phyloP scores from a whole-genome alignment of 2,329 filamentous ascomycete species.

The Penicillium janthinellum region DNA sequence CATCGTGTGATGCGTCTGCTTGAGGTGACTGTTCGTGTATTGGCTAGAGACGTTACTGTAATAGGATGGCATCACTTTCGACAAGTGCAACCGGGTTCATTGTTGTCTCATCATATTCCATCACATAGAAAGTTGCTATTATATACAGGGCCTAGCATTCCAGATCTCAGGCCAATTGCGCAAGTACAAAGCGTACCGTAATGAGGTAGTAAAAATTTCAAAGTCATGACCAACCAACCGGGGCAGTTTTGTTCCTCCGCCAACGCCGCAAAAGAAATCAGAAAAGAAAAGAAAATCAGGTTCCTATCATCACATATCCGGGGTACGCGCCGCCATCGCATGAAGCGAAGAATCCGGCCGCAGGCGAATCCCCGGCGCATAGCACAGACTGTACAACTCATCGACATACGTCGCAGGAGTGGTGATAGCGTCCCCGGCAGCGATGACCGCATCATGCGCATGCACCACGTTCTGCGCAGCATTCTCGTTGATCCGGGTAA shows the following conservation, averaged over 20 bases:
- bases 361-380: conserved; percentile 33
- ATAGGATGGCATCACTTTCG: background rate
- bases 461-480: conserved; percentile 18
- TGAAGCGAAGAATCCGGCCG: conserved; percentile 27
- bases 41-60: background rate
- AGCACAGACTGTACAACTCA: conserved; percentile 46
- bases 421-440: conserved; percentile 27
- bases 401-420: conserved; percentile 49
- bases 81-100: background rate
- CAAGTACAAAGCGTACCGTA: background rate
- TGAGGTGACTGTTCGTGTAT: background rate
- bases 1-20: background rate
- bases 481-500: conserved; percentile 32
- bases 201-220: background rate
- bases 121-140: background rate
- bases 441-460: conserved; percentile 29
- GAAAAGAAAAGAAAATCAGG: background rate
- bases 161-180: background rate
- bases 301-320: conserved; percentile 5
- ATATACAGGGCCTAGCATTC: conserved; percentile 2
- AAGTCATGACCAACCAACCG: background rate
- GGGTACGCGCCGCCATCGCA: background rate
- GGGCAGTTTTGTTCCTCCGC: background rate
- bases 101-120: background rate
- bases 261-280: background rate